Conservation (phyloP, 1,284 basidiomycete genomes). For the Cryptococcus sp. region DNA sequence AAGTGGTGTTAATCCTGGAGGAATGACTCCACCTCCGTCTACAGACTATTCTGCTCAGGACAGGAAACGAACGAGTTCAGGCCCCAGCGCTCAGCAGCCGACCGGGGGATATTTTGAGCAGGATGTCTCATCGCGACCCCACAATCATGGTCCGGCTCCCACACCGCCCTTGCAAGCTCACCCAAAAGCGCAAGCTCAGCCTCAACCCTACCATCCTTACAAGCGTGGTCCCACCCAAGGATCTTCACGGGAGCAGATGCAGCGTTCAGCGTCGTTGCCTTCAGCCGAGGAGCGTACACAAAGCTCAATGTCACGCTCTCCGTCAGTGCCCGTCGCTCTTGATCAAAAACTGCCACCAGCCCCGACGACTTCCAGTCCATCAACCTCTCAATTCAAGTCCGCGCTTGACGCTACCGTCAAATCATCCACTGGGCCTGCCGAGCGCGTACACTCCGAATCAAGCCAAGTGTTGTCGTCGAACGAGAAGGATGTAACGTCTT, state of each 20-base stretch:
- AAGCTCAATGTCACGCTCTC: constrained; percentile 9
- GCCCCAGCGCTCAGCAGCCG: constrained; percentile 16
- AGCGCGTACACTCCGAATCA: neutral
- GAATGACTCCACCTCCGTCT: constrained; percentile 19
- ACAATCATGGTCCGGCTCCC: too few relatives aligned
- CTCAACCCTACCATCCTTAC: constrained; percentile 34
- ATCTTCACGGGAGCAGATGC: constrained; percentile 19
- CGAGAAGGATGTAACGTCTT: neutral
- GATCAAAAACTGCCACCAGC: neutral
- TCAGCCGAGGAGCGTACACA: constrained; percentile 2
- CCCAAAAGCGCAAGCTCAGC: constrained; percentile 5
- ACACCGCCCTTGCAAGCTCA: neutral
- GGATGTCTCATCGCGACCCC: too few relatives aligned
- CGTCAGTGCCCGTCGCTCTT: constrained; percentile 6
- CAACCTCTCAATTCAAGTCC: neutral
- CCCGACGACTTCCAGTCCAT: neutral
- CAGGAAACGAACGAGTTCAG: constrained; percentile 33
- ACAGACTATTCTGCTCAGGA: constrained; percentile 20
- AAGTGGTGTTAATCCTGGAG: constrained; percentile 24
- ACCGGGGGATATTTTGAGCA: constrained; percentile 8
- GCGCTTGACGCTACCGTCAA: neutral
- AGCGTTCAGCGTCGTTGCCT: constrained; percentile 27
- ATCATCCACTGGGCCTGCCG: neutral
- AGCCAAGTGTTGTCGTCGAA: neutral
- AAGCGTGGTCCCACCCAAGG: constrained; percentile 29